These are phyloP conservation scores for Aspergillus costaricaensis DNA, from an alignment of 2,329 filamentous ascomycete species.

Conservation along the genomic window DNA sequence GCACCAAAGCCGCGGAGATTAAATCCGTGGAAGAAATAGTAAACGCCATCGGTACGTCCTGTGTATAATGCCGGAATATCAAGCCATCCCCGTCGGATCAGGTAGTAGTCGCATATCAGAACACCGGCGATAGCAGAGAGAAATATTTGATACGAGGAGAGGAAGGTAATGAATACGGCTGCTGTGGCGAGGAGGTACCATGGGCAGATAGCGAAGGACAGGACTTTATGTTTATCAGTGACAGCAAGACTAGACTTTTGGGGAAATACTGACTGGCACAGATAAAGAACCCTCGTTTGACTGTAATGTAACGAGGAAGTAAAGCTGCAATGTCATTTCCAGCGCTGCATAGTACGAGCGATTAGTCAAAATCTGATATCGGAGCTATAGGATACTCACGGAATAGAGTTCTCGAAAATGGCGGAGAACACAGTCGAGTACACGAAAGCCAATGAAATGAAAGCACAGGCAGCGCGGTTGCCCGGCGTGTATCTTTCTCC, in stretches of 20 bases:
- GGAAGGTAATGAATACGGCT: conserved; percentile 42
- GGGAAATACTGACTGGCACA: conserved; percentile 24
- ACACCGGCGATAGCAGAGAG: conserved; percentile 47
- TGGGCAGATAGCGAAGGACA: conserved; percentile 40
- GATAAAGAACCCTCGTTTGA: conserved; percentile 45
- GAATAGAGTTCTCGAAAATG: conserved; percentile 49
- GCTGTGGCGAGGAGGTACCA: conserved; percentile 43
- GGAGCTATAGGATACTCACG: conserved; percentile 13
- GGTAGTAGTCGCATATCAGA: conserved; percentile 47
- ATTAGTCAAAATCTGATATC: not conserved
- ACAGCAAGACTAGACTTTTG: too few species aligned
- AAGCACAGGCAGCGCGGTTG: conserved; percentile 44
- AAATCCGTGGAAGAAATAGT: conserved; percentile 39
- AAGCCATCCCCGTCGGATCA: conserved; percentile 41
- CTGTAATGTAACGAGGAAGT: conserved; percentile 43
- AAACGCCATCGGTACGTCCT: conserved; percentile 28
- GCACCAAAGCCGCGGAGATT: conserved; percentile 38
- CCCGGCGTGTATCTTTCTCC: conserved; percentile 36
- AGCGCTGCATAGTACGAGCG: conserved; percentile 20
- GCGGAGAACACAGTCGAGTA: conserved; percentile 49
- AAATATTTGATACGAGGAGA: conserved; percentile 45
- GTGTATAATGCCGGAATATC: conserved; percentile 41
- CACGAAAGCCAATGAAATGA: conserved; percentile 45
- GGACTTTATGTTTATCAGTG: conserved; percentile 17
- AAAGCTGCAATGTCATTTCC: conserved; percentile 44